Evolutionary conservation across 805 yeast genomes (phyloP).

Genomic region (Candida endomychidarum): DNA sequence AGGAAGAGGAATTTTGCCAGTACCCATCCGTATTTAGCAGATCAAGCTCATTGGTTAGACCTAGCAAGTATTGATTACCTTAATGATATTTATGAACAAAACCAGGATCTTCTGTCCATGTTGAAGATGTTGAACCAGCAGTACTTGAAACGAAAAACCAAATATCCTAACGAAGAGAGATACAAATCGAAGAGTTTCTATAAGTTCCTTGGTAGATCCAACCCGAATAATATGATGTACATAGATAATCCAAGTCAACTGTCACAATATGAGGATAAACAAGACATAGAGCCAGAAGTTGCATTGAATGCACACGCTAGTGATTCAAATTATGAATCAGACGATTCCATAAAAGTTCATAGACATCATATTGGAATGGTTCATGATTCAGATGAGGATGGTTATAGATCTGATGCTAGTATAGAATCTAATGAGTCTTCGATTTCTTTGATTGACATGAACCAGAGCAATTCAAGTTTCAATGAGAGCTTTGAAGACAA

Average conservation of each 20-base stretch:
- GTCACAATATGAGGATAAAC: slow-evolving; percentile 5
- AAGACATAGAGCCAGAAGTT: background rate
- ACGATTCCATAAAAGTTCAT: slow-evolving; percentile 1
- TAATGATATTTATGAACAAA: slow-evolving; percentile 38
- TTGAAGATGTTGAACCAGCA: slow-evolving; percentile 35
- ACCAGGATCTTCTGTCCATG: slow-evolving; percentile 32
- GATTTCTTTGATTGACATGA: background rate
- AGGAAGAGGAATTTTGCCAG: slow-evolving; percentile 44
- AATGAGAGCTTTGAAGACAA: slow-evolving; percentile 10
- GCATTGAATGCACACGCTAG: background rate
- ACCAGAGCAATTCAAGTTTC: background rate
- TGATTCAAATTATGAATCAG: slow-evolving; percentile 7
- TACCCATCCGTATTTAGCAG: slow-evolving; percentile 45
- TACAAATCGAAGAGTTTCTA: slow-evolving; percentile 40
- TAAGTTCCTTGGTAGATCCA: slow-evolving; percentile 28
- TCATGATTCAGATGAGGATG: slow-evolving; percentile 4
- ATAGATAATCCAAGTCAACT: slow-evolving; percentile 5
- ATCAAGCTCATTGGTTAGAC: slow-evolving; percentile 45
- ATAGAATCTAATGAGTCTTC: slow-evolving; percentile 1
- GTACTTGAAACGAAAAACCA: slow-evolving; percentile 29
- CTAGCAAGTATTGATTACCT: slow-evolving; percentile 34
- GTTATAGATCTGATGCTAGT: background rate
- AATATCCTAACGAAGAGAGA: slow-evolving; percentile 40
- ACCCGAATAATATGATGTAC: slow-evolving; percentile 6
- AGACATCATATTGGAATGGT: slow-evolving; percentile 5